Conservation (phyloP, 2,329 filamentous ascomycete species). For the Orbilia oligospora region DNA sequence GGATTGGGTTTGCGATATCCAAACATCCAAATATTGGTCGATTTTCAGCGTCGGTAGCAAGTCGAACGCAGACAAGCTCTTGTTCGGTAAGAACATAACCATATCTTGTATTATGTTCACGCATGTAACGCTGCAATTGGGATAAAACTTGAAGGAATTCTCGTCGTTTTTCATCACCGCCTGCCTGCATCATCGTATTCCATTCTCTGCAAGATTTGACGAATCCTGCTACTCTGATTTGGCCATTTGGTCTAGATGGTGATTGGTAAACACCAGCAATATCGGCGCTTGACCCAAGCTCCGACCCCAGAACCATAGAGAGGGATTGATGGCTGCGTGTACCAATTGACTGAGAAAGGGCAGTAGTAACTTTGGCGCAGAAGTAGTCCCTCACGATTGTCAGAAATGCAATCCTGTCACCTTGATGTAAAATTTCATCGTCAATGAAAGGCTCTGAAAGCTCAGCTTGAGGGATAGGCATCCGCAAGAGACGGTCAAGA, state of each 20-base stretch:
- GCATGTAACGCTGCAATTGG: conserved; percentile 53
- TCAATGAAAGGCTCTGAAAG: conserved; percentile 53
- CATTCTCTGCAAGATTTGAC: conserved; percentile 60
- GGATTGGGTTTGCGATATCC: conserved; percentile 56
- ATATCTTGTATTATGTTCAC: conserved; percentile 54
- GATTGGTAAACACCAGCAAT: conserved; percentile 57
- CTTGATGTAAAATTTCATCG: conserved; percentile 47
- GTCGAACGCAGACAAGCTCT: conserved; percentile 52
- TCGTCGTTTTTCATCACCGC: conserved; percentile 50
- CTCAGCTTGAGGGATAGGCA: conserved; percentile 55
- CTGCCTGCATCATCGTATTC: conserved; percentile 60
- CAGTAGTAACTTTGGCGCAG: conserved; percentile 54
- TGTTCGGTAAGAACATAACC: conserved; percentile 56
- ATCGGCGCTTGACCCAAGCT: conserved; percentile 54
- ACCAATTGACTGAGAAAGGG: conserved; percentile 52
- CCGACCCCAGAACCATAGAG: conserved; percentile 52
- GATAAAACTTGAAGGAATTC: conserved; percentile 56
- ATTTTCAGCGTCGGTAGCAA: conserved; percentile 45
- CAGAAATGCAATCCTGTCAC: conserved; percentile 50
- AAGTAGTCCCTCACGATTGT: conserved; percentile 55
- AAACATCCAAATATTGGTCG: conserved; percentile 53
- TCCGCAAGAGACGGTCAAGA: conserved; percentile 49
- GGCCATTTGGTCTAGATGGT: conserved; percentile 50
- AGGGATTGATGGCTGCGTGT: conserved; percentile 52
- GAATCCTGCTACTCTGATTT: conserved; percentile 53